Conservation (phyloP, 2,329 filamentous ascomycete species). For the Bisporella sp. region DNA sequence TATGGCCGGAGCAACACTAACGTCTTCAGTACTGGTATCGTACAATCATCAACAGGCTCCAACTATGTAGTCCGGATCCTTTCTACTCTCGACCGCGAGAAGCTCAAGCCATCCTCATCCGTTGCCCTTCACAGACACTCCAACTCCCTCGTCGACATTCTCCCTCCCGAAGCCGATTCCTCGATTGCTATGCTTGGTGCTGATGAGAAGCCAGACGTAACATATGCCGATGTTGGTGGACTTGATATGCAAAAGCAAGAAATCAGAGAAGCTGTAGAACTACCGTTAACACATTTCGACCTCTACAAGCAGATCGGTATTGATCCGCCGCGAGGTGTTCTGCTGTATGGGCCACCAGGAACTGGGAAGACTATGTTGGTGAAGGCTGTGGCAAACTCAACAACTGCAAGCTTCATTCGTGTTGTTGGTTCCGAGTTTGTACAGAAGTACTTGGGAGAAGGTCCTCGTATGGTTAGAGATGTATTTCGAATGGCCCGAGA, state of each 20-base stretch:
- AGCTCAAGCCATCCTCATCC: slow-evolving; percentile 95
- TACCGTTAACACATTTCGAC: slow-evolving; percentile 94
- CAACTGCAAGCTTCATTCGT: slow-evolving; percentile 95
- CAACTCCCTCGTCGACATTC: slow-evolving; percentile 95
- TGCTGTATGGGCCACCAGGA: slow-evolving; percentile 92
- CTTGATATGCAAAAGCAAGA: slow-evolving; percentile 99
- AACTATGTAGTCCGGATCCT: slow-evolving; percentile 99
- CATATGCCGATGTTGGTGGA: slow-evolving; percentile 95
- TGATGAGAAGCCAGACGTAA: slow-evolving; percentile 97
- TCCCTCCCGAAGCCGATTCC: slow-evolving; percentile 97
- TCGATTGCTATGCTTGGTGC: slow-evolving; percentile 97
- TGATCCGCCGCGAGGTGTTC: slow-evolving; percentile 90
- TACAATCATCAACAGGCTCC: slow-evolving; percentile 95
- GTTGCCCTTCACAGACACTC: slow-evolving; percentile 97
- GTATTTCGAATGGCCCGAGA: slow-evolving; percentile 99
- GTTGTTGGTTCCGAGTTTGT: slow-evolving; percentile 98
- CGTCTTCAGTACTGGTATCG: slow-evolving; percentile 75
- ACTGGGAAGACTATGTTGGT: slow-evolving; percentile 97
- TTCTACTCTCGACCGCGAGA: slow-evolving; percentile 94
- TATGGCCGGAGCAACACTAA: slow-evolving; percentile 12
- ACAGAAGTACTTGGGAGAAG: slow-evolving; percentile 97
- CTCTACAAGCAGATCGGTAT: slow-evolving; percentile 99
- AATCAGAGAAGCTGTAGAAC: slow-evolving; percentile 93
- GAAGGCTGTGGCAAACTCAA: slow-evolving; percentile 97
- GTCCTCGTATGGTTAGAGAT: slow-evolving; percentile 96